A percentile compares a stretch with the other conserved stretches of the same genome.
Evolutionary conservation across 768 basidiomycete species (phyloP).

Genomic region (Cyathus striatus): DNA sequence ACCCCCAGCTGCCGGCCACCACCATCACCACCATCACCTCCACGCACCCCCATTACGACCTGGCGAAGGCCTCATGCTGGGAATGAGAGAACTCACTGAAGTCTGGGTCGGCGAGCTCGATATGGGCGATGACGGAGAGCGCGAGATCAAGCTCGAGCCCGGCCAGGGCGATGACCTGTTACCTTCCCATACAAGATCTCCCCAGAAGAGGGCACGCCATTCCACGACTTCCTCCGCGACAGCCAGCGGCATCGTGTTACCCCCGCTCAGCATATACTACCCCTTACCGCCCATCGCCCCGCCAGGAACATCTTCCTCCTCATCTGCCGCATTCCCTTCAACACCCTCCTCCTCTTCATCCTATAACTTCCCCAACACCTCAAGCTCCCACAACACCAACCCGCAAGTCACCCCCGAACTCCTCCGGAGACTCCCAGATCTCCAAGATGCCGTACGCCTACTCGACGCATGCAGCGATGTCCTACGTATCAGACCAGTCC

Average conservation of each 20-base stretch:
- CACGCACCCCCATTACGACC: constrained; percentile 22
- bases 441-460: constrained; percentile 17
- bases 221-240: constrained; percentile 9
- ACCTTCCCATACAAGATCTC: constrained; percentile 5
- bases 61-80: constrained; percentile 42
- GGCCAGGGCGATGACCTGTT: constrained; percentile 14
- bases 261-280: constrained; percentile 23
- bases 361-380: background rate
- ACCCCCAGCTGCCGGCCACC: constrained; percentile 5
- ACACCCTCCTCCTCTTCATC: constrained; percentile 1
- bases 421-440: constrained; percentile 28
- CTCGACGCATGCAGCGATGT: constrained; percentile 18
- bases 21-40: constrained; percentile 22
- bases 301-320: constrained; percentile 8
- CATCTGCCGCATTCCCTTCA: constrained; percentile 10
- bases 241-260: constrained; percentile 12
- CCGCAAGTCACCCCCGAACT: constrained; percentile 7
- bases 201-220: no score
- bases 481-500: constrained; percentile 16
- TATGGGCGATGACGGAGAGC: no score
- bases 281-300: constrained; percentile 11
- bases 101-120: constrained; percentile 52
- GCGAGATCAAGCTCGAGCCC: constrained; percentile 28
- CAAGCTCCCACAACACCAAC: background rate
- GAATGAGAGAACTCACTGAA: constrained; percentile 50